Evolutionary conservation across 805 yeast species (phyloP).

Genomic region (Kuraishia borneana): DNA sequence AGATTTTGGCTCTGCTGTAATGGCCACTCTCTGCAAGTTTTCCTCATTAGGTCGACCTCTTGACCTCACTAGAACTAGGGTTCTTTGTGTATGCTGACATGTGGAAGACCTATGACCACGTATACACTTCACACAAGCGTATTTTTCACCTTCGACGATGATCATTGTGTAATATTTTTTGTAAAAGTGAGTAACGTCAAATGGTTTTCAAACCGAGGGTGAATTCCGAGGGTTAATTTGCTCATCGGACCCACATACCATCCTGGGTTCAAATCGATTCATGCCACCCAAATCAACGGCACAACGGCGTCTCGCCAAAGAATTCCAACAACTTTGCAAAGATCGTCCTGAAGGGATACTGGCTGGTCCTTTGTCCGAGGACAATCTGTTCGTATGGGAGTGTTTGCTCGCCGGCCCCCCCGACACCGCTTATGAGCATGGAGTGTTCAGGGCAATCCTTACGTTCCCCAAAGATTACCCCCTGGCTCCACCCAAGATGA

Average conservation of each 20-base stretch:
- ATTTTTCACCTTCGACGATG: constrained; percentile 65
- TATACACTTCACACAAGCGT: constrained; percentile 80
- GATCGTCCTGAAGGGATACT: constrained; percentile 94
- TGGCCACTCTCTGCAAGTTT: constrained; percentile 48
- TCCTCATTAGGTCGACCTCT: constrained; percentile 75
- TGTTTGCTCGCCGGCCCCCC: constrained; percentile 40
- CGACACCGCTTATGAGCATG: constrained; percentile 40
- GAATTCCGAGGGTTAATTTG: not conserved
- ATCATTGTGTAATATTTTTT: constrained; percentile 38
- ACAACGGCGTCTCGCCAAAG: constrained; percentile 76
- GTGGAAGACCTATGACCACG: constrained; percentile 87
- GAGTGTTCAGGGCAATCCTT: constrained; percentile 39
- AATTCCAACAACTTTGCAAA: constrained; percentile 71
- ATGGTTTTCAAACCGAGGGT: not conserved
- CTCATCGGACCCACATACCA: not conserved
- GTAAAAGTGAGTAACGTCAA: not conserved
- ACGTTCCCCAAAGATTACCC: constrained; percentile 42
- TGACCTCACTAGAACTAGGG: constrained; percentile 77
- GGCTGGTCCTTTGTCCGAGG: constrained; percentile 69
- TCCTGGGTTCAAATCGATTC: not conserved
- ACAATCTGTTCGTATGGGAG: constrained; percentile 41
- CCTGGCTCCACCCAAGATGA: constrained; percentile 41
- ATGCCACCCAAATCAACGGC: constrained; percentile 34
- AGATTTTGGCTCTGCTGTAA: constrained; percentile 8
- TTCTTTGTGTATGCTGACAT: constrained; percentile 73